These are phyloP conservation scores for Eucalyptus regnans DNA, from an alignment of 345 rosid genomes.

Conservation along the genomic window DNA sequence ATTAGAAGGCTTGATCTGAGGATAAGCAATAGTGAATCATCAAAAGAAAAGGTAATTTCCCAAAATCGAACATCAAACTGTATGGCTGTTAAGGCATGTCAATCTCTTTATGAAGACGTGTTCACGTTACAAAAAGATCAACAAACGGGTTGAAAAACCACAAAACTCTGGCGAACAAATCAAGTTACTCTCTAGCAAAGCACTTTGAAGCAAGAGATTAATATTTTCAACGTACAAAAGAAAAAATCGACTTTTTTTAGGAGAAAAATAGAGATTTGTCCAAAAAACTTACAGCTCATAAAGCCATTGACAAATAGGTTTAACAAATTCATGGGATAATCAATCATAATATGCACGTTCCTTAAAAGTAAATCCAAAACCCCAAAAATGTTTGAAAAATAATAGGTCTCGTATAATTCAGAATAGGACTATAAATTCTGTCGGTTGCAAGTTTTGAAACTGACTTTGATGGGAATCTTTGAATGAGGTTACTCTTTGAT, in stretches of 20 bases:
- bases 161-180: neutral
- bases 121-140: neutral
- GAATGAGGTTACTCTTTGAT: neutral
- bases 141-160: neutral
- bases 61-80: neutral
- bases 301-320: neutral
- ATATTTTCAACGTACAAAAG: neutral
- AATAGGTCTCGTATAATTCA: neutral
- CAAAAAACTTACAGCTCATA: neutral
- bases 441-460: neutral
- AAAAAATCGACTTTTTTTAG: neutral
- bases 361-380: neutral
- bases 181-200: neutral
- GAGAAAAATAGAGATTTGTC: neutral
- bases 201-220: neutral
- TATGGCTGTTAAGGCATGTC: neutral
- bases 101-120: neutral
- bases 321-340: neutral
- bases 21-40: neutral
- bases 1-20: neutral
- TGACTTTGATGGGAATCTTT: no score
- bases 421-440: neutral
- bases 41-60: neutral
- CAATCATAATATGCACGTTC: neutral
- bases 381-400: neutral